A percentile compares a stretch with the other conserved stretches of the same genome.
These are phyloP conservation scores for Zarea fungicola DNA, from an alignment of 2,329 filamentous ascomycete genomes.

Conservation along the genomic window DNA sequence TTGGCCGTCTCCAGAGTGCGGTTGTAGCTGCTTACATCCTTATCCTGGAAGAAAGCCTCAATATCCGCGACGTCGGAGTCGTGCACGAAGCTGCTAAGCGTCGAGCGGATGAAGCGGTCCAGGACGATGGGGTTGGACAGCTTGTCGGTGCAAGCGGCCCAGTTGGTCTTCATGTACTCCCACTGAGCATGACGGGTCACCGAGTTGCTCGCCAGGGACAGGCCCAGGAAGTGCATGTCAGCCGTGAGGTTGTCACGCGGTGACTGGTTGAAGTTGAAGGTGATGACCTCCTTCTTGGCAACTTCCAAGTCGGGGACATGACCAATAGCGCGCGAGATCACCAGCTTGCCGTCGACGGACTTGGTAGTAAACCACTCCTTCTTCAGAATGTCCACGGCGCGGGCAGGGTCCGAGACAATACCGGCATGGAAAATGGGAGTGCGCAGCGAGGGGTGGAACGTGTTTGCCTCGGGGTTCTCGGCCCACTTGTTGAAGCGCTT, in stretches of 20 bases:
- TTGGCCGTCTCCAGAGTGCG: constrained; percentile 78
- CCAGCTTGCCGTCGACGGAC: constrained; percentile 86
- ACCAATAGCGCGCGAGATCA: constrained; percentile 72
- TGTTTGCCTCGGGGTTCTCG: constrained; percentile 58
- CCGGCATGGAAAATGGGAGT: constrained; percentile 74
- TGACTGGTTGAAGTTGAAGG: constrained; percentile 70
- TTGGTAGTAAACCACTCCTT: constrained; percentile 78
- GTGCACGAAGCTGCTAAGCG: constrained; percentile 74
- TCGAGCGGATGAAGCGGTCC: constrained; percentile 79
- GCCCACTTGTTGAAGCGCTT: constrained; percentile 77
- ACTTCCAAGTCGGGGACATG: constrained; percentile 64
- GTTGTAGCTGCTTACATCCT: constrained; percentile 82
- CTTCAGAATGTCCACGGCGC: constrained; percentile 68
- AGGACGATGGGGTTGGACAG: constrained; percentile 81
- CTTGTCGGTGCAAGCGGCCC: constrained; percentile 65
- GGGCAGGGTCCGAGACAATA: constrained; percentile 63
- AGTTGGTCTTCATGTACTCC: constrained; percentile 81
- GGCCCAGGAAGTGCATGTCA: constrained; percentile 81
- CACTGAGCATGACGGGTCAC: constrained; percentile 71
- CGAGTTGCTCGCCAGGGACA: constrained; percentile 66
- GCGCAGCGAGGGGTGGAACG: constrained; percentile 78
- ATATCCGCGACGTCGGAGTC: constrained; percentile 68
- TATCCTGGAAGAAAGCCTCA: constrained; percentile 74
- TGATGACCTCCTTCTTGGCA: constrained; percentile 60
- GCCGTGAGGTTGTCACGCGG: constrained; percentile 67